Conservation (phyloP, 345 rosid species). For the Dovyalis caffra region DNA sequence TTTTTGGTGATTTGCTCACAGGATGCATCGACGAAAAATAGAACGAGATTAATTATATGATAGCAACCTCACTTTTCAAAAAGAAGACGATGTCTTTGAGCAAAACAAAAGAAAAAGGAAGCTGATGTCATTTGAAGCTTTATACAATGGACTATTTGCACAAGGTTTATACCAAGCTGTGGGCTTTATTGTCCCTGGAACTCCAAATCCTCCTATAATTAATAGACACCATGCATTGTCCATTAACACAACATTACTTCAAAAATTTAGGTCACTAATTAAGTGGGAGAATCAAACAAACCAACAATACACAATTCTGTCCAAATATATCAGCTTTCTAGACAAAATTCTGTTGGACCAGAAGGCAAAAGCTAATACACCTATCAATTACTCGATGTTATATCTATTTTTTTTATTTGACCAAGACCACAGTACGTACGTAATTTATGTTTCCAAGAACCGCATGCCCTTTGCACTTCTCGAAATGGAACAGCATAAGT, state of each 20-base stretch:
- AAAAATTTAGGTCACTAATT: background rate
- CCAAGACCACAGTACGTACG: background rate
- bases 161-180: slow-evolving; percentile 4
- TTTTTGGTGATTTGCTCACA: background rate
- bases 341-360: background rate
- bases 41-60: background rate
- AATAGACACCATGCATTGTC: background rate
- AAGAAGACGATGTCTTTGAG: background rate
- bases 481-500: background rate
- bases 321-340: background rate
- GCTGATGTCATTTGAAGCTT: background rate
- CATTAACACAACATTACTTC: background rate
- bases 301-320: background rate
- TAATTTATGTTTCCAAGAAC: slow-evolving; percentile 3
- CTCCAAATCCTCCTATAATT: background rate
- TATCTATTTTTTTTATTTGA: background rate
- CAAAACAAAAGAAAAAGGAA: background rate
- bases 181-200: background rate
- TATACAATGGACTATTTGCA: background rate
- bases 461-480: background rate
- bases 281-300: background rate
- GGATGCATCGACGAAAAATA: background rate
- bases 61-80: background rate
- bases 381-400: background rate
- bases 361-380: background rate